These are phyloP conservation scores for Simplicillium aogashimaense DNA, from an alignment of 2,329 filamentous ascomycete species.

Conservation along the genomic window DNA sequence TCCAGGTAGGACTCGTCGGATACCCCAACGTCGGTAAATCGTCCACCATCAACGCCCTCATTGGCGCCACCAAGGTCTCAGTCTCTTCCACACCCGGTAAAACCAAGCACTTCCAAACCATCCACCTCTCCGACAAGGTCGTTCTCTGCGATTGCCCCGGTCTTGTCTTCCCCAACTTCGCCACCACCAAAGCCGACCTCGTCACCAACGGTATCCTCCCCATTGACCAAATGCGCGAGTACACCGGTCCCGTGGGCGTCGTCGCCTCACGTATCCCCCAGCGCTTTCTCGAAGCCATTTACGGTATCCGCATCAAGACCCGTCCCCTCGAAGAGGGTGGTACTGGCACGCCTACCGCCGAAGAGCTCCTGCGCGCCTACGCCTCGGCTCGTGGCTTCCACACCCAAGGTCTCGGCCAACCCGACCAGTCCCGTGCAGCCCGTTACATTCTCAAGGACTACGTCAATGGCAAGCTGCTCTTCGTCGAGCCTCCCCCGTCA, in stretches of 20 bases:
- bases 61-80: slow-evolving; percentile 96
- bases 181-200: slow-evolving; percentile 89
- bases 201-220: slow-evolving; percentile 92
- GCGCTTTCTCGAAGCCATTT: slow-evolving; percentile 80
- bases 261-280: slow-evolving; percentile 81
- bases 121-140: slow-evolving; percentile 82
- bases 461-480: slow-evolving; percentile 90
- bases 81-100: slow-evolving; percentile 96
- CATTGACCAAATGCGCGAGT: slow-evolving; percentile 93
- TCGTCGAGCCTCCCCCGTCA: slow-evolving; percentile 75
- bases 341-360: slow-evolving; percentile 73
- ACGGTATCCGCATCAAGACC: slow-evolving; percentile 80
- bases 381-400: slow-evolving; percentile 84
- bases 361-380: slow-evolving; percentile 78
- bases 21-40: slow-evolving; percentile 99
- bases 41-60: slow-evolving; percentile 97
- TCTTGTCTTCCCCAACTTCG: slow-evolving; percentile 97
- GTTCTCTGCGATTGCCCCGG: slow-evolving; percentile 96
- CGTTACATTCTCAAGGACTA: slow-evolving; percentile 92
- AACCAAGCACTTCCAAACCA: slow-evolving; percentile 98
- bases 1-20: slow-evolving; percentile 86
- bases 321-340: slow-evolving; percentile 85
- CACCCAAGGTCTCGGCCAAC: slow-evolving; percentile 79
- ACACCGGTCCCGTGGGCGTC: slow-evolving; percentile 74
- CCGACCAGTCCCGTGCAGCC: slow-evolving; percentile 86